Base-by-base conservation (phyloP, 768 basidiomycete genomes). In the Mycena venus region DNA sequence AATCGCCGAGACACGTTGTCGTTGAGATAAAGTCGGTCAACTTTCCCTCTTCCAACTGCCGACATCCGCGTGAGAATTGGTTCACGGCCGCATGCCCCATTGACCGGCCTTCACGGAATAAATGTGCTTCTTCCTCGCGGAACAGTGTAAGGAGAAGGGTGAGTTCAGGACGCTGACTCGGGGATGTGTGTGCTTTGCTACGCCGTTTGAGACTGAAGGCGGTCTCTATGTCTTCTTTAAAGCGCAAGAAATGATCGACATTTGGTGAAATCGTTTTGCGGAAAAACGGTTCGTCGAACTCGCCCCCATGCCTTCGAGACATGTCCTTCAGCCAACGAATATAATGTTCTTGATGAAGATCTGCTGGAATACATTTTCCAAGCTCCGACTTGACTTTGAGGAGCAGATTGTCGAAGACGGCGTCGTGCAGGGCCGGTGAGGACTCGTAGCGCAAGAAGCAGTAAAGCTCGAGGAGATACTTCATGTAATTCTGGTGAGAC, bases 401-500 rank as follows among this genome's bases (percentile, higher is more conserved):
- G 2, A 83, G 78, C 66, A 60, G 72, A 68, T 78, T 80, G 21
- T 77, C 70, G n/a, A 81, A 66, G 15, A 79, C 73, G 0, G 73
- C 78, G 17, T 77, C 69, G 0, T 68, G 42, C 1, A 83, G 67
- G 14, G 72, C 77, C 15, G 55, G 19, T 5, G 77, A 77, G 2
- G 76, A 68, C 38, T 84, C 80, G 38, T 81, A 77, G n/a, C 75
- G 65, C 2, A 84, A 56, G 19, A 76, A 31, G 56, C 74, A 74
- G 23, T 79, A 79, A 12, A 79, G 42, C 62, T 82, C 81, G n/a
- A 84, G 79, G 2, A 80, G 68, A 44, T 80, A 82, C 3, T 31
- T 63, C 19, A 68, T 64, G 56, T 81, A 81, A 55, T 80, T 78
- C 3, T 66, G 51, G 51, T 82, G 78, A 4, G 66, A 58, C 4